These are phyloP conservation scores for Arthrobotrys iridis DNA, from an alignment of 2,329 filamentous ascomycete species.

Conservation along the genomic window DNA sequence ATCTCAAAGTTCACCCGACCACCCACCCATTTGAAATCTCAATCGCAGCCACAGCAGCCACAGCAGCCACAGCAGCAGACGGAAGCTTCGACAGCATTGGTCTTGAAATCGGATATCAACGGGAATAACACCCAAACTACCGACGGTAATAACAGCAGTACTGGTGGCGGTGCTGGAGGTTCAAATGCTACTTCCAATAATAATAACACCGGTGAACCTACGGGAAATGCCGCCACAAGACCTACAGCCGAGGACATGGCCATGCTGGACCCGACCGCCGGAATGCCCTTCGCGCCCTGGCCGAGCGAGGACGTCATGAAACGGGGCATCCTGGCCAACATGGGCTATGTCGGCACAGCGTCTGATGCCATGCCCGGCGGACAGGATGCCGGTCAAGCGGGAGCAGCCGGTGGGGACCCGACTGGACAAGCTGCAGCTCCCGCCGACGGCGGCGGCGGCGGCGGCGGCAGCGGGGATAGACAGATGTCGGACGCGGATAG, in stretches of 20 bases:
- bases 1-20: conserved; percentile 84
- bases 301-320: conserved; percentile 76
- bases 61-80: neutral
- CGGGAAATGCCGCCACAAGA: conserved; percentile 47
- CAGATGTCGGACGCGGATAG: conserved; percentile 60
- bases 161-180: neutral
- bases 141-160: neutral
- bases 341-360: conserved; percentile 60
- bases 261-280: conserved; percentile 67
- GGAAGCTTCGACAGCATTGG: neutral
- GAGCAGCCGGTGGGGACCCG: conserved; percentile 55
- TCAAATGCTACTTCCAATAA: neutral
- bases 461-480: conserved; percentile 57
- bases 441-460: too few relatives aligned
- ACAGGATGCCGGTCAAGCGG: conserved; percentile 64
- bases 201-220: conserved; percentile 53
- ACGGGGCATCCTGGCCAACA: conserved; percentile 72
- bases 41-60: conserved; percentile 60
- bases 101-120: conserved; percentile 35
- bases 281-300: conserved; percentile 77
- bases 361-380: conserved; percentile 69
- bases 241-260: conserved; percentile 61
- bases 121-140: conserved; percentile 8
- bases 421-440: conserved; percentile 55
- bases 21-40: conserved; percentile 65